phyloP scores from a whole-genome alignment of 768 basidiomycete species.

The Trametes gibbosa region DNA sequence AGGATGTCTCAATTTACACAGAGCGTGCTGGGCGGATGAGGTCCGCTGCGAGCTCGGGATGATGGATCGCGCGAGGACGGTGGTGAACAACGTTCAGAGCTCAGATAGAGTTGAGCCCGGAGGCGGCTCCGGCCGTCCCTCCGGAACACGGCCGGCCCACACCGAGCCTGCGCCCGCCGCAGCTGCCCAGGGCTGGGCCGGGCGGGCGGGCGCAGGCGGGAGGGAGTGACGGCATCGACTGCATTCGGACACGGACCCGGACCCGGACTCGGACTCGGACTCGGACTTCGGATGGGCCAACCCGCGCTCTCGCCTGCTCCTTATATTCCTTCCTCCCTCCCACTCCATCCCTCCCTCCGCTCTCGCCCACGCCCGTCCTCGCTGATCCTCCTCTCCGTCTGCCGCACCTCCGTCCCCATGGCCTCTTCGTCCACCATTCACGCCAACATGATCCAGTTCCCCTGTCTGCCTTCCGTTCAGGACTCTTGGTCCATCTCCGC shows the following conservation, averaged over 20 bases:
- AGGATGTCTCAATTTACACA: background rate
- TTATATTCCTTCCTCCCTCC: background rate
- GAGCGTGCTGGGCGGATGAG: background rate
- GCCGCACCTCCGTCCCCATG: background rate
- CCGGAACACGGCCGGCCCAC: no score
- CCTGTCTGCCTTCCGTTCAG: constrained; percentile 9
- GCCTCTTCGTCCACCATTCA: constrained; percentile 1
- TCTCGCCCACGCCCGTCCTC: background rate
- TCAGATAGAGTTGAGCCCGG: background rate
- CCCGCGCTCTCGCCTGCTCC: background rate
- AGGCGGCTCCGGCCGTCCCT: no score
- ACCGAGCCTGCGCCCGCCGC: no score
- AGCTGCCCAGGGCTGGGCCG: no score
- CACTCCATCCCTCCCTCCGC: background rate
- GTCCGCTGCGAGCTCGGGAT: no score
- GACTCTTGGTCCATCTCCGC: background rate
- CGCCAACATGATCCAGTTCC: constrained; percentile 18
- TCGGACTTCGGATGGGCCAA: background rate
- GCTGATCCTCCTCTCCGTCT: background rate
- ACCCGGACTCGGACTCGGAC: no score
- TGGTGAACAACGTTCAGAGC: background rate
- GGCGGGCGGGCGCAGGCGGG: background rate
- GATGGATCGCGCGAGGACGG: background rate
- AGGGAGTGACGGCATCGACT: constrained; percentile 11
- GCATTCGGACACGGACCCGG: no score